phyloP scores from a whole-genome alignment of 805 yeast species.

The Suhomyces vadensis region DNA sequence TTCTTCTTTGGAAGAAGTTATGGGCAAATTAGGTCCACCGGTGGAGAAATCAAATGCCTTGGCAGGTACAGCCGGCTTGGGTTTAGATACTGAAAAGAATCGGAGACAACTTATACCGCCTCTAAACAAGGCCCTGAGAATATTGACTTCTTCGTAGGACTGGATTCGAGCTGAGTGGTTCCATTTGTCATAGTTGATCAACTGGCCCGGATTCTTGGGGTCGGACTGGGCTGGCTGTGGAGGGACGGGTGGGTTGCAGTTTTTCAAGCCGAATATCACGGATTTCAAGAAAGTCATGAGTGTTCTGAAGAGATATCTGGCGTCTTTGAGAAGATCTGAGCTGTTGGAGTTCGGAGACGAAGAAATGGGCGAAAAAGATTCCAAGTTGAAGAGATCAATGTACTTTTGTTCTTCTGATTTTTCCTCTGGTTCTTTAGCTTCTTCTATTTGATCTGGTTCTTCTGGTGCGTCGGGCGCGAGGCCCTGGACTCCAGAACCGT shows the following conservation, averaged over 20 bases:
- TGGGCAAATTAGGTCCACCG: constrained; percentile 80
- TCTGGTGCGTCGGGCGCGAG: not conserved
- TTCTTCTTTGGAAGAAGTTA: constrained; percentile 87
- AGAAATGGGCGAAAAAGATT: constrained; percentile 56
- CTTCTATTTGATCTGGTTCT: not conserved
- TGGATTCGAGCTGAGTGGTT: constrained; percentile 83
- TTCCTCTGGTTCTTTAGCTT: constrained; percentile 15
- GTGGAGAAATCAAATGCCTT: constrained; percentile 59
- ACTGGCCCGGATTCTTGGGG: constrained; percentile 47
- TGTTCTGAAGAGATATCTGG: constrained; percentile 83
- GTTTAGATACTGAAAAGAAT: constrained; percentile 64
- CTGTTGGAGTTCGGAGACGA: constrained; percentile 49
- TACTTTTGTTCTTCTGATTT: constrained; percentile 20
- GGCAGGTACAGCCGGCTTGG: constrained; percentile 37
- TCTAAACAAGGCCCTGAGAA: constrained; percentile 73
- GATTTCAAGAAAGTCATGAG: constrained; percentile 88
- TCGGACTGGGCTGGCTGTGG: constrained; percentile 44
- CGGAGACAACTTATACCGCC: constrained; percentile 82
- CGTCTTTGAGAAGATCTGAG: constrained; percentile 79
- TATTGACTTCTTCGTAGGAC: constrained; percentile 76
- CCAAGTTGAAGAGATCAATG: constrained; percentile 37
- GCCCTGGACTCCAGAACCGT: constrained; percentile 31
- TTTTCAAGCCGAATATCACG: constrained; percentile 82
- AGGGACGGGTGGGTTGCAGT: constrained; percentile 77
- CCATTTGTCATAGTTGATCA: constrained; percentile 59